These are phyloP conservation scores for Xylaria multiplex DNA, from an alignment of 2,329 filamentous ascomycete species.

Conservation along the genomic window DNA sequence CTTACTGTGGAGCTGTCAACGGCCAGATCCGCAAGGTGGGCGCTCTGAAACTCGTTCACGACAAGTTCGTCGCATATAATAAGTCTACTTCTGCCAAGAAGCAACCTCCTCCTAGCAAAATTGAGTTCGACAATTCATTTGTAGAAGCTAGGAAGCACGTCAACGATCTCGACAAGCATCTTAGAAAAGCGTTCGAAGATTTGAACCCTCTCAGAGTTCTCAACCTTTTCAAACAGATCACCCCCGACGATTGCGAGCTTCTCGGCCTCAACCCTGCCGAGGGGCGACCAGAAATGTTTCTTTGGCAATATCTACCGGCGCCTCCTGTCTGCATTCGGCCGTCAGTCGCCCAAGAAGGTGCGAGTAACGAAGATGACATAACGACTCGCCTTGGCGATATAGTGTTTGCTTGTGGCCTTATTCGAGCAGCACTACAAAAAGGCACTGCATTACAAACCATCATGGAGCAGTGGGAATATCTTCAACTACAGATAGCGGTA, in stretches of 20 bases:
- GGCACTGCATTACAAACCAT: constrained; percentile 88
- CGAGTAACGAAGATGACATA: constrained; percentile 95
- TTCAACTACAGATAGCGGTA: constrained; percentile 94
- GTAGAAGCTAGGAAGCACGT: constrained; percentile 79
- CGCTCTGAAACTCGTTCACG: constrained; percentile 92
- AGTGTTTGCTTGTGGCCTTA: constrained; percentile 87
- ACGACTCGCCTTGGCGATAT: constrained; percentile 98
- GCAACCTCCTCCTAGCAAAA: constrained; percentile 80
- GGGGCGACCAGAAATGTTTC: constrained; percentile 92
- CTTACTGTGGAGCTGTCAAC: constrained; percentile 83
- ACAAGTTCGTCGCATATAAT: constrained; percentile 90
- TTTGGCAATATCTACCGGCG: constrained; percentile 96
- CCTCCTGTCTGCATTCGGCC: constrained; percentile 94
- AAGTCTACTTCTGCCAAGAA: constrained; percentile 89
- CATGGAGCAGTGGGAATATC: constrained; percentile 98
- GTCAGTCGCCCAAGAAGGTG: constrained; percentile 90
- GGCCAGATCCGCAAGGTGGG: constrained; percentile 92
- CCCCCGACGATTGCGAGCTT: constrained; percentile 86
- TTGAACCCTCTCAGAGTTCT: constrained; percentile 88
- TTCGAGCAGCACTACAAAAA: constrained; percentile 82
- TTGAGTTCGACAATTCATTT: constrained; percentile 87
- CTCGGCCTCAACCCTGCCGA: constrained; percentile 88
- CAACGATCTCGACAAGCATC: constrained; percentile 86
- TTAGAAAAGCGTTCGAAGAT: constrained; percentile 93
- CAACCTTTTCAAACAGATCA: constrained; percentile 91